phyloP scores from a whole-genome alignment of 2,329 filamentous ascomycete species.

The Didymella keratinophila region DNA sequence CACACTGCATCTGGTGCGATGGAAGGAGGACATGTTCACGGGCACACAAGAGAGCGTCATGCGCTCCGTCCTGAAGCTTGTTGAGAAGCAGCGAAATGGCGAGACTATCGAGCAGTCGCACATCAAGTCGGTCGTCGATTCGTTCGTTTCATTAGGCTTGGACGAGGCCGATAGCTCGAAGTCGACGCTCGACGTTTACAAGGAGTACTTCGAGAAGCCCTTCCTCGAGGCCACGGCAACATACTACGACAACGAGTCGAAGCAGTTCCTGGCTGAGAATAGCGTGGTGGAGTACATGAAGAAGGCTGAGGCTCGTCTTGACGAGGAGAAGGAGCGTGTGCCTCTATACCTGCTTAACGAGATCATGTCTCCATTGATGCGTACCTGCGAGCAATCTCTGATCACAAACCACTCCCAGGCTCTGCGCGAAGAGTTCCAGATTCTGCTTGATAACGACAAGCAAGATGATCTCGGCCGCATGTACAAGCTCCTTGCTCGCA shows the following conservation, averaged over 20 bases:
- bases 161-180: slow-evolving; percentile 94
- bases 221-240: slow-evolving; percentile 84
- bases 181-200: slow-evolving; percentile 94
- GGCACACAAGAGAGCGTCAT: slow-evolving; percentile 88
- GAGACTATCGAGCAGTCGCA: slow-evolving; percentile 97
- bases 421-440: slow-evolving; percentile 95
- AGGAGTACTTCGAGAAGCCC: slow-evolving; percentile 88
- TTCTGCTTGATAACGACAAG: slow-evolving; percentile 90
- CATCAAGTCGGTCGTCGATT: slow-evolving; percentile 97
- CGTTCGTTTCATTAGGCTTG: slow-evolving; percentile 89
- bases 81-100: slow-evolving; percentile 95
- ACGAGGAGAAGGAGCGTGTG: slow-evolving; percentile 94
- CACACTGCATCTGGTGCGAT: slow-evolving; percentile 92
- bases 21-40: slow-evolving; percentile 90
- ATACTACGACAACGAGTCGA: slow-evolving; percentile 93
- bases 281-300: slow-evolving; percentile 99
- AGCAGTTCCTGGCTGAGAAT: slow-evolving; percentile 94
- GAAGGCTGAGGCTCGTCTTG: slow-evolving; percentile 88
- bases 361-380: slow-evolving; percentile 84
- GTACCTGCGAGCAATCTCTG: slow-evolving; percentile 84
- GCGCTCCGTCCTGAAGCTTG: slow-evolving; percentile 90
- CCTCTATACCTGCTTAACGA: slow-evolving; percentile 90
- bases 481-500: slow-evolving; percentile 89
- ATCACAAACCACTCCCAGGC: slow-evolving; percentile 87
- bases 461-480: slow-evolving; percentile 96